Conservation (phyloP, 1,284 basidiomycete genomes). For the Gomphus bonarii region DNA sequence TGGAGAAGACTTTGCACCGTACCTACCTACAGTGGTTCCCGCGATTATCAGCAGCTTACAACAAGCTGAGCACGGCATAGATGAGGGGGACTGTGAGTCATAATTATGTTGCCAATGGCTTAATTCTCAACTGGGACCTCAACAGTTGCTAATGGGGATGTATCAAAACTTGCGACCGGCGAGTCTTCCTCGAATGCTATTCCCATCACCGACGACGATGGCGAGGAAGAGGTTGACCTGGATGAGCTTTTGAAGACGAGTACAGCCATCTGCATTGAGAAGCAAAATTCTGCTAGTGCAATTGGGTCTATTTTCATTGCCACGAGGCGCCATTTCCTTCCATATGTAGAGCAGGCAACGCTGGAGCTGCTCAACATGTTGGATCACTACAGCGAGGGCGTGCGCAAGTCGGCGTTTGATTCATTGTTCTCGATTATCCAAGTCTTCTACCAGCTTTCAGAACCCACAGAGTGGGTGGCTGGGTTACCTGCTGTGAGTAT, state of each 20-base stretch:
- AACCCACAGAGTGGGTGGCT: slow-evolving; percentile 74
- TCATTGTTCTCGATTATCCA: slow-evolving; percentile 86
- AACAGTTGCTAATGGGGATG: slow-evolving; percentile 35
- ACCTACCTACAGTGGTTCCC: slow-evolving; percentile 82
- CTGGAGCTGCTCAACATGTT: slow-evolving; percentile 79
- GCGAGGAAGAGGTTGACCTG: slow-evolving; percentile 68
- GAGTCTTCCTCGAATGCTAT: slow-evolving; percentile 61
- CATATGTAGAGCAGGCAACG: slow-evolving; percentile 74
- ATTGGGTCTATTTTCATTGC: slow-evolving; percentile 86
- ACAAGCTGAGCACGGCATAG: slow-evolving; percentile 68
- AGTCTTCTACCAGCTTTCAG: slow-evolving; percentile 87
- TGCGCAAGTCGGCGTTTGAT: slow-evolving; percentile 89
- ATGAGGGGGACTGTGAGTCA: slow-evolving; percentile 26
- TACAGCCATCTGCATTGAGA: slow-evolving; percentile 96
- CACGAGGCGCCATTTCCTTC: slow-evolving; percentile 81
- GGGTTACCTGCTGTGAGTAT: slow-evolving; percentile 53
- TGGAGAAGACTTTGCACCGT: slow-evolving; percentile 86
- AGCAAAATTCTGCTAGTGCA: slow-evolving; percentile 97
- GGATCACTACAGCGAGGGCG: slow-evolving; percentile 95
- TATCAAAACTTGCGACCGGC: slow-evolving; percentile 60
- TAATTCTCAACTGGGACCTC: slow-evolving; percentile 25
- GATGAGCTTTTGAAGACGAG: slow-evolving; percentile 87
- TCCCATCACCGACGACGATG: slow-evolving; percentile 41
- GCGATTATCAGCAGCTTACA: slow-evolving; percentile 78
- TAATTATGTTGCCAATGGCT: neutral